phyloP scores from a whole-genome alignment of 805 yeast species.

The Ogataea pini region DNA sequence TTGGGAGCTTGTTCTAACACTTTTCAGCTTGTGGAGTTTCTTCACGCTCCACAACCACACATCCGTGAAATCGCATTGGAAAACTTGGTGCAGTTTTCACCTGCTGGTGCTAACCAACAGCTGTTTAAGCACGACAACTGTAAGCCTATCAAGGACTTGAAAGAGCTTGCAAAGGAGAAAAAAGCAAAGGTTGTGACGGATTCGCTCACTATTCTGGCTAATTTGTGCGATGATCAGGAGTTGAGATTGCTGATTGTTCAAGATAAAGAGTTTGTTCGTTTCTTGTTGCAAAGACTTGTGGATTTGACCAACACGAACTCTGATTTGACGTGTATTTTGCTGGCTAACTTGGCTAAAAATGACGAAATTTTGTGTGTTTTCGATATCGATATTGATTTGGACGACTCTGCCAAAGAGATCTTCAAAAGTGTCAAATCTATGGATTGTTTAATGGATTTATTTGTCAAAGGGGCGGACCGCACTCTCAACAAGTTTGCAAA shows the following conservation, averaged over 20 bases:
- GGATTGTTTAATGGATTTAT: conserved; percentile 85
- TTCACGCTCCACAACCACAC: conserved; percentile 78
- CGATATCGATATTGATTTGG: conserved; percentile 36
- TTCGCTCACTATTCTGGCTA: conserved; percentile 77
- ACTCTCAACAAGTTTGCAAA: conserved; percentile 69
- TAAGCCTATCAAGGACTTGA: conserved; percentile 72
- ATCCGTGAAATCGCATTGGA: conserved; percentile 84
- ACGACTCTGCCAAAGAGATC: conserved; percentile 41
- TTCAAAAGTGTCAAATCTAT: conserved; percentile 62
- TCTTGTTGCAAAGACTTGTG: conserved; percentile 49
- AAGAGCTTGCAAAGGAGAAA: conserved; percentile 52
- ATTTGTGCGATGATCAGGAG: conserved; percentile 69
- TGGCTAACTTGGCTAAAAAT: conserved; percentile 83
- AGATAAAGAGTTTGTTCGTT: conserved; percentile 58
- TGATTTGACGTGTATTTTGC: conserved; percentile 78
- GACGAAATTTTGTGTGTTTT: conserved; percentile 60
- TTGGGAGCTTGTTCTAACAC: background rate
- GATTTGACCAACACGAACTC: conserved; percentile 64
- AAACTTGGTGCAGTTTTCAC: conserved; percentile 77
- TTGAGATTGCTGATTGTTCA: conserved; percentile 66
- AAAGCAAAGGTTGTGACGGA: conserved; percentile 59
- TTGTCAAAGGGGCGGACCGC: conserved; percentile 80
- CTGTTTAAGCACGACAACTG: conserved; percentile 71
- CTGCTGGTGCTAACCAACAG: conserved; percentile 54
- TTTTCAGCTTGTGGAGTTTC: conserved; percentile 62